These are phyloP conservation scores for Stephania japonica DNA, from an alignment of 164 flowering plant genomes.

Conservation along the genomic window DNA sequence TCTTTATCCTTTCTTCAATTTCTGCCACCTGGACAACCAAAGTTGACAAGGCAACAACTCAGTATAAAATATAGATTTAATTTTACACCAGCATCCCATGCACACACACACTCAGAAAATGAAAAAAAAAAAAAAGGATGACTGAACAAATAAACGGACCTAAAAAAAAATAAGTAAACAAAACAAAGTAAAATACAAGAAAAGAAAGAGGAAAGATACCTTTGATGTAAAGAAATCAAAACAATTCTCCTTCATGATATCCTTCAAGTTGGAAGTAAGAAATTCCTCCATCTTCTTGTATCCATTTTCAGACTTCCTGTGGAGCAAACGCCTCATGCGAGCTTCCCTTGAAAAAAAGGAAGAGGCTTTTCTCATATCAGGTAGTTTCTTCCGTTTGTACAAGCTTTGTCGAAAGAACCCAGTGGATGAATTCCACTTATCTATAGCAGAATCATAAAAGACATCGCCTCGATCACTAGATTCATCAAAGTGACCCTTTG, in stretches of 20 bases:
- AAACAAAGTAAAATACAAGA: not conserved
- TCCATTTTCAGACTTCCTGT: conserved; percentile 63
- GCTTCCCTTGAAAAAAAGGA: conserved; percentile 87
- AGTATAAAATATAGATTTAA: not conserved
- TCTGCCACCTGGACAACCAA: conserved; percentile 58
- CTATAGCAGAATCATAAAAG: conserved; percentile 35
- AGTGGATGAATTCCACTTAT: conserved; percentile 54
- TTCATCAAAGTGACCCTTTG: conserved; percentile 52
- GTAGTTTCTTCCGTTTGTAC: conserved; percentile 71
- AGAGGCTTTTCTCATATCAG: conserved; percentile 74
- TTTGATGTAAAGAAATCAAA: conserved; percentile 83
- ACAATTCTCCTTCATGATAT: conserved; percentile 80
- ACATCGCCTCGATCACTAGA: conserved; percentile 47
- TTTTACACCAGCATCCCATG: not conserved
- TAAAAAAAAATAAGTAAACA: not conserved
- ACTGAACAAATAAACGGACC: too few species aligned
- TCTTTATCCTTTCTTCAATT: conserved; percentile 75
- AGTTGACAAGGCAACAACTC: conserved; percentile 5
- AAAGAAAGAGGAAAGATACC: conserved; percentile 32
- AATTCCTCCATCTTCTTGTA: conserved; percentile 76
- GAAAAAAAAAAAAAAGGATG: not conserved
- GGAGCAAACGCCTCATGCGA: conserved; percentile 66
- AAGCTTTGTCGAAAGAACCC: conserved; percentile 58
- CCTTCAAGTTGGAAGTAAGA: conserved; percentile 59
- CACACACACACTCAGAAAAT: not conserved